Percentiles rank a stretch among this genome's conserved stretches.
Conservation (phyloP, 2,329 filamentous ascomycete species). For the Penicillium sp. region DNA sequence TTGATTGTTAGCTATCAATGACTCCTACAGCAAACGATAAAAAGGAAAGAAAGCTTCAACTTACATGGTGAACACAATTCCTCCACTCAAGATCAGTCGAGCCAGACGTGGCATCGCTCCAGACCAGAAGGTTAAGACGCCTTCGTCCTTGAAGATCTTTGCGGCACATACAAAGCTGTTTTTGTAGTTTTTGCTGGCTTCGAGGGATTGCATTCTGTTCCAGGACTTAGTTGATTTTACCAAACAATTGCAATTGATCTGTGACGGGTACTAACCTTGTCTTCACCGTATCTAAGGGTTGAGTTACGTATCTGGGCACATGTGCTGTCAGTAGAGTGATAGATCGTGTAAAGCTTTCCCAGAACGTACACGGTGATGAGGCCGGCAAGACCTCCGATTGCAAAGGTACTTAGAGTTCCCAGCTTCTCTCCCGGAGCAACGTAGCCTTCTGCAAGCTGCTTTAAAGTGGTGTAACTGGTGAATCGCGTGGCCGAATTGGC, state of each 20-base stretch:
- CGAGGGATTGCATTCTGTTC: constrained; percentile 85
- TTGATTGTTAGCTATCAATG: constrained; percentile 11
- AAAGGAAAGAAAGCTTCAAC: constrained; percentile 26
- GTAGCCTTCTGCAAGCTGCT: constrained; percentile 87
- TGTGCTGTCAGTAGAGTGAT: neutral
- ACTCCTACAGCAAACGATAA: neutral
- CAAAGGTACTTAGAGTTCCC: constrained; percentile 80
- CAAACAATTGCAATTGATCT: neutral
- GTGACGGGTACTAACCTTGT: constrained; percentile 52
- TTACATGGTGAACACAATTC: constrained; percentile 93
- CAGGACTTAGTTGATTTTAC: constrained; percentile 11
- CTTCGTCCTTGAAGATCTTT: constrained; percentile 83
- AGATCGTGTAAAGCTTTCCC: neutral
- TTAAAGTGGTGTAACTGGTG: constrained; percentile 81
- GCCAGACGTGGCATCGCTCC: constrained; percentile 82
- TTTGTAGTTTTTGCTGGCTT: constrained; percentile 73
- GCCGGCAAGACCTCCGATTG: constrained; percentile 81
- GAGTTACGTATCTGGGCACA: constrained; percentile 48
- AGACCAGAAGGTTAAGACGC: constrained; percentile 86
- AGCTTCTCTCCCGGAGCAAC: constrained; percentile 93
- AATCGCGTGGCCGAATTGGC: constrained; percentile 93
- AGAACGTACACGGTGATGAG: constrained; percentile 71
- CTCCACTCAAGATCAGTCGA: constrained; percentile 81
- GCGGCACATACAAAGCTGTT: constrained; percentile 81
- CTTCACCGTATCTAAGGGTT: constrained; percentile 87